Evolutionary conservation across 345 rosid species (phyloP).

Genomic region (Lagerstroemia speciosa): DNA sequence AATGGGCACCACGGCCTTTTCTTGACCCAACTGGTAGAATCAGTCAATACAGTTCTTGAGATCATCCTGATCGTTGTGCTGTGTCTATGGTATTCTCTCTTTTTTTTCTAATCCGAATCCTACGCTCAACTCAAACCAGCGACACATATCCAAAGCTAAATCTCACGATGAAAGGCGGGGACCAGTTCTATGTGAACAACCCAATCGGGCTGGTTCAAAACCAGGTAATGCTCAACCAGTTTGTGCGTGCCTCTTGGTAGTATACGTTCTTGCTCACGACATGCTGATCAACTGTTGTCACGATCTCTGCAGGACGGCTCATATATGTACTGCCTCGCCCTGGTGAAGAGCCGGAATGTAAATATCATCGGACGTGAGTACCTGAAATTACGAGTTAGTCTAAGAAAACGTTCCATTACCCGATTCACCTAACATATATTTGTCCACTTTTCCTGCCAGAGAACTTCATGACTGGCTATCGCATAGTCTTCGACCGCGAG

Average conservation of each 20-base stretch:
- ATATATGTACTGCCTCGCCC: slow-evolving; percentile 55
- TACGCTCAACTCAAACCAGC: slow-evolving; percentile 33
- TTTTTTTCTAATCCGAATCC: neutral
- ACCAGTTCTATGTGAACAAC: slow-evolving; percentile 35
- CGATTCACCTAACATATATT: neutral
- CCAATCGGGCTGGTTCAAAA: slow-evolving; percentile 31
- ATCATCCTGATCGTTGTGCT: neutral
- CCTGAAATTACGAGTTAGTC: slow-evolving; percentile 5
- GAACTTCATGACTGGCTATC: slow-evolving; percentile 84
- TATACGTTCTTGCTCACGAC: slow-evolving; percentile 5
- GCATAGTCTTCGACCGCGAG: slow-evolving; percentile 61
- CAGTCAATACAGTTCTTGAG: neutral
- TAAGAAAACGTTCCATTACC: neutral
- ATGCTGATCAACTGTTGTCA: slow-evolving; percentile 1
- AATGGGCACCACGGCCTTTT: neutral
- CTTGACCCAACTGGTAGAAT: neutral
- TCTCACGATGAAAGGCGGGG: slow-evolving; percentile 83
- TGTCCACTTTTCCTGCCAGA: slow-evolving; percentile 25
- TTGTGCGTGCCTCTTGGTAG: neutral
- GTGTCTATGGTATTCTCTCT: neutral
- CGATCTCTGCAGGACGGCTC: slow-evolving; percentile 29
- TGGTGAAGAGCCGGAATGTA: slow-evolving; percentile 61
- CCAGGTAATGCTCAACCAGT: slow-evolving; percentile 27
- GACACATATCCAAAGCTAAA: slow-evolving; percentile 39
- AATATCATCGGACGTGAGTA: slow-evolving; percentile 95